These are phyloP conservation scores for Globomyces sp. DNA, from an alignment of 371 early-diverging fungal genomes.

Conservation along the genomic window DNA sequence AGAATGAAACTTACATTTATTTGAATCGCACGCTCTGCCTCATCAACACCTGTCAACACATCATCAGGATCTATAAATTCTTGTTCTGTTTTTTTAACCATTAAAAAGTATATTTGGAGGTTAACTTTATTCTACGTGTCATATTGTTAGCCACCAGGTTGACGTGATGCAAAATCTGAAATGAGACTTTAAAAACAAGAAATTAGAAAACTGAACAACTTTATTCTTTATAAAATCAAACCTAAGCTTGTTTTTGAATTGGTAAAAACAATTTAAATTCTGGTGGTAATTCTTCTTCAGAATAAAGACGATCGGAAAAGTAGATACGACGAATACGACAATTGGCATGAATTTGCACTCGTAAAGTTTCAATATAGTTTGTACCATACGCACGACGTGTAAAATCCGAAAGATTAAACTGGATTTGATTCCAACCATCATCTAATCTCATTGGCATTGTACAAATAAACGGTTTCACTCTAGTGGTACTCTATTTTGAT, in stretches of 20 bases:
- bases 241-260: constrained; percentile 50
- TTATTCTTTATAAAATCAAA: not conserved
- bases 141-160: not conserved
- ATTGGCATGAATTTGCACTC: constrained; percentile 91
- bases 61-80: constrained; percentile 9
- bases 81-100: constrained; percentile 1
- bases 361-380: constrained; percentile 79
- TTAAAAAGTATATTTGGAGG: not conserved
- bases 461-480: constrained; percentile 82
- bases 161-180: not conserved
- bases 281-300: constrained; percentile 90
- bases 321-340: constrained; percentile 84
- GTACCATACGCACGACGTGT: constrained; percentile 87
- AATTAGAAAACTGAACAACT: constrained; percentile 5
- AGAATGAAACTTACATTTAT: not conserved
- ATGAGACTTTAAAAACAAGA: not conserved
- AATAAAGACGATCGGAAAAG: constrained; percentile 85
- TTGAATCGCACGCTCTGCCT: not conserved
- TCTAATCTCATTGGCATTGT: constrained; percentile 95
- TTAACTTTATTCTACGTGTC: not conserved
- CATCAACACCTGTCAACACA: constrained; percentile 4
- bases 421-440: constrained; percentile 94
- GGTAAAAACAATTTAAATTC: constrained; percentile 90
- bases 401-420: constrained; percentile 82
- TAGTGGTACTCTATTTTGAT: constrained; percentile 48